These are phyloP conservation scores for Plasmodium gallinaceum DNA, from an alignment of 169 alveolate species.

Conservation along the genomic window DNA sequence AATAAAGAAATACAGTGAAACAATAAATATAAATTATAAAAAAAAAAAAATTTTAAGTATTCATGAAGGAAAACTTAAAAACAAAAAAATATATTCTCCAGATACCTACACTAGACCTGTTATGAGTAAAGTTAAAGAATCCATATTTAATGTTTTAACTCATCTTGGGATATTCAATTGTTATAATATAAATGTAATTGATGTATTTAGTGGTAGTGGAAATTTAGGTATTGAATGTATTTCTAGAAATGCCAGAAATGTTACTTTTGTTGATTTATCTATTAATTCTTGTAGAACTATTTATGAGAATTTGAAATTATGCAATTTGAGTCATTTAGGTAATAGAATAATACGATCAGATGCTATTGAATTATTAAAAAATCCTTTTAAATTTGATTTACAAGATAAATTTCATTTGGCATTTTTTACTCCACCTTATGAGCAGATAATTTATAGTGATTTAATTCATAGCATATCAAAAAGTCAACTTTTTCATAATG, in stretches of 20 bases:
- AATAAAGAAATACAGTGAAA: conserved; percentile 61
- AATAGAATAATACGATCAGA: conserved; percentile 84
- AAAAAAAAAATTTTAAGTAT: conserved; percentile 66
- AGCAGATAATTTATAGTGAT: conserved; percentile 83
- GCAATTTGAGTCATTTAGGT: conserved; percentile 72
- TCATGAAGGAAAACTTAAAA: conserved; percentile 79
- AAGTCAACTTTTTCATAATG: conserved; percentile 80
- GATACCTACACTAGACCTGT: conserved; percentile 83
- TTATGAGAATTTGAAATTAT: conserved; percentile 17
- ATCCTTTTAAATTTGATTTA: conserved; percentile 82
- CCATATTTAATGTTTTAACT: conserved; percentile 76
- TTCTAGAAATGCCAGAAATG: conserved; percentile 82
- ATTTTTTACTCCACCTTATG: conserved; percentile 88
- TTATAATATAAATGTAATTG: conserved; percentile 81
- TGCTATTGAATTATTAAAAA: conserved; percentile 79
- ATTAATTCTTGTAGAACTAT: conserved; percentile 83
- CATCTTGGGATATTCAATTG: conserved; percentile 79
- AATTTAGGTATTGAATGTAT: conserved; percentile 89
- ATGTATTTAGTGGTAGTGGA: conserved; percentile 88
- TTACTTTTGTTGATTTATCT: conserved; percentile 88
- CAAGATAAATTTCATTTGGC: conserved; percentile 80
- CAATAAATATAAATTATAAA: conserved; percentile 55
- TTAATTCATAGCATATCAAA: conserved; percentile 80
- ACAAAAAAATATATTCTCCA: conserved; percentile 80
- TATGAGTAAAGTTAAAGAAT: conserved; percentile 84